phyloP scores from a whole-genome alignment of 176 grass and related monocot species.

The Sorghum bicolor region Sorghum_bicolor_NCBIv3 NC_012876.2:59630001-59630500 shows the following conservation, averaged over 20 bases:
- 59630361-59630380: background rate
- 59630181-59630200: background rate
- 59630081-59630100: background rate
- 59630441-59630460: constrained; percentile 92
- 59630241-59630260: constrained; percentile 69
- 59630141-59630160: background rate
- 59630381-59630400: background rate
- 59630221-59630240: constrained; percentile 83
- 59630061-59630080: no score
- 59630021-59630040: no score
- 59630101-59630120: background rate
- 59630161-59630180: no score
- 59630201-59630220: constrained; percentile 78
- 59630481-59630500: constrained; percentile 75
- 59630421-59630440: background rate
- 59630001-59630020: background rate
- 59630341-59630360: background rate
- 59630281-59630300: constrained; percentile 54
- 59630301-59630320: background rate
- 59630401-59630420: background rate
- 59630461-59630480: constrained; percentile 63
- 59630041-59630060: no score
- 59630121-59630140: background rate
- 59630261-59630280: constrained; percentile 67
- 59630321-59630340: background rate